Evolutionary conservation across 495 filamentous ascomycete genomes (phyloP).

Genomic region (Endocarpon pusillum): DNA sequence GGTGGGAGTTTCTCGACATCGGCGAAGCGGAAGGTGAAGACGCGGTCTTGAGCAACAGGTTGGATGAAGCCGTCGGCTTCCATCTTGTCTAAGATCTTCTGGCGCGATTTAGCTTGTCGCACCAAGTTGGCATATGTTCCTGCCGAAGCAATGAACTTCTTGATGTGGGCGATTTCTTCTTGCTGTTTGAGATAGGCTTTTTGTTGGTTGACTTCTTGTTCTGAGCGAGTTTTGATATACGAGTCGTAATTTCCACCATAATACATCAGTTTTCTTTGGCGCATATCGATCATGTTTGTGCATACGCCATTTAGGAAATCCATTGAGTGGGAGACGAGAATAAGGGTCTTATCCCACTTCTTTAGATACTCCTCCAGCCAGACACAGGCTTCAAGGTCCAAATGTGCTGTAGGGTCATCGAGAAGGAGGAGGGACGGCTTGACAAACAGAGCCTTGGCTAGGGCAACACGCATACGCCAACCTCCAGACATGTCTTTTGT

Average conservation of each 20-base stretch:
- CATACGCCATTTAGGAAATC: constrained; percentile 99
- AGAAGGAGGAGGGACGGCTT: constrained; percentile 89
- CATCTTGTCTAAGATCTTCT: constrained; percentile 99
- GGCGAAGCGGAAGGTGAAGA: constrained; percentile 97
- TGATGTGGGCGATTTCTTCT: constrained; percentile 98
- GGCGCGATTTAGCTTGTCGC: constrained; percentile 91
- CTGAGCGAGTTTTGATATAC: constrained; percentile 83
- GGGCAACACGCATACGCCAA: constrained; percentile 98
- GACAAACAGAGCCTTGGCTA: constrained; percentile 96
- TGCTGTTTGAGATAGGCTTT: constrained; percentile 99
- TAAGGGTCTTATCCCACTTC: constrained; percentile 97
- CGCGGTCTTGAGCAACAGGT: constrained; percentile 64
- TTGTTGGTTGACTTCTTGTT: constrained; percentile 95
- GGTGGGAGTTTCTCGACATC: constrained; percentile 97
- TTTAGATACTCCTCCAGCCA: constrained; percentile 99
- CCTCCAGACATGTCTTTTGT: constrained; percentile 99
- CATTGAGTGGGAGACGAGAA: constrained; percentile 92
- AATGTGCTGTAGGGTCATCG: constrained; percentile 96
- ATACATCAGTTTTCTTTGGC: constrained; percentile 76
- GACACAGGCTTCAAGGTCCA: constrained; percentile 98
- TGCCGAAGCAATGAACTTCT: constrained; percentile 99
- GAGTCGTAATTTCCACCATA: constrained; percentile 99
- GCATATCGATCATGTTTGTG: constrained; percentile 98
- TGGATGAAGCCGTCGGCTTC: constrained; percentile 98
- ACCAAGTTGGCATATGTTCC: constrained; percentile 99